Base-by-base conservation (phyloP, 805 yeast genomes). In the Cephaloascus albidus region DNA sequence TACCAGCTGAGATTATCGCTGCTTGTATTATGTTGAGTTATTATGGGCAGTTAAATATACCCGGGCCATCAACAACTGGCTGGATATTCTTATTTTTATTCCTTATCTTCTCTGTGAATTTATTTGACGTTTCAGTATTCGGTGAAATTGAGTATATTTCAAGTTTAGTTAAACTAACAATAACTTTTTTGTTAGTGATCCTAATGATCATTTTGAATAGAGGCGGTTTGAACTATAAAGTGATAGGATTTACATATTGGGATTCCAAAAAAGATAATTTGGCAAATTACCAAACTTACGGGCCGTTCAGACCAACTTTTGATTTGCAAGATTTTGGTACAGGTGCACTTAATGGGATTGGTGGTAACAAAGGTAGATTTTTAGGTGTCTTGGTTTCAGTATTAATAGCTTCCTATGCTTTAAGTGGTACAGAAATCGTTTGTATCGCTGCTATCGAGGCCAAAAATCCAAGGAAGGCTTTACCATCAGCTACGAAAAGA, bases 361-460 rank as follows among this genome's bases (percentile, higher is more conserved):
- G 61, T 4, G 68, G 72, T 2, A 43, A 51, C 42, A 43, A 44
- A 38, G 72, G 72, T 2, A 42, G 70, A 32, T 63, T 66, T 38
- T 47, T 66, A 39, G 59, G 69, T 4, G 43, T 66, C 10, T 32
- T 66, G 30, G 57, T 57, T 1, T 71, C 71, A 1, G 46, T 59
- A 3, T 45, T 62, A 40, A 61, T 65, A 18, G 63, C 60, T 3
- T 47, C 67, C 1, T 66, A 64, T 43, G 68, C 72, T 4, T 66
- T 66, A 40, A 60, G 68, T 45, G 72, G 72, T 1, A 66, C 71
- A 2, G 72, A 66, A 39, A 66, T 65, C 40, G 72, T 66, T 28
- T 66, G 72, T 44, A 66, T 66, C 40, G 72, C 72, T 5, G 72
- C 72, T 0, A 63, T 71, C 48, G 72, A 66, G 46, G 72, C 72